Percentiles rank a stretch among this genome's conserved stretches.
phyloP scores from a whole-genome alignment of 1,139 yeast species.

The Scheffersomyces stambukii region DNA sequence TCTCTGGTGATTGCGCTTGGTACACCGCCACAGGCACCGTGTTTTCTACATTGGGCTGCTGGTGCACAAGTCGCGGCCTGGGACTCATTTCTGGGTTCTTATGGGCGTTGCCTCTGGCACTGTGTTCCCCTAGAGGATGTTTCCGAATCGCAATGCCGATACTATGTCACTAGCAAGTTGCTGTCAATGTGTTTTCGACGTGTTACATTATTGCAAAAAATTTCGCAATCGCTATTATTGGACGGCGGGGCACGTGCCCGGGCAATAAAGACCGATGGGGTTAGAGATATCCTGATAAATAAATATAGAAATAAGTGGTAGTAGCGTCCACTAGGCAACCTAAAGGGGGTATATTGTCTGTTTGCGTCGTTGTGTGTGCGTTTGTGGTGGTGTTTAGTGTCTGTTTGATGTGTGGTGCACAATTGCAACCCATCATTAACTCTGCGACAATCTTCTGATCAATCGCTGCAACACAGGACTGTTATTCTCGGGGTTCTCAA shows the following conservation, averaged over 20 bases:
- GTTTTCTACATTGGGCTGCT: slow-evolving; percentile 40
- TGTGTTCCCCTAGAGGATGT: no score
- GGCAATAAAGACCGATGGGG: no score
- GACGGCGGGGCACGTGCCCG: no score
- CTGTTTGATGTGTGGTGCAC: no score
- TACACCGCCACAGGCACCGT: slow-evolving; percentile 32
- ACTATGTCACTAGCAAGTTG: no score
- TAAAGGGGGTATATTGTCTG: slow-evolving; percentile 4
- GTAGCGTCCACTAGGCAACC: background rate
- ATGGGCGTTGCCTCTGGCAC: background rate
- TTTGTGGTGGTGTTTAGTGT: no score
- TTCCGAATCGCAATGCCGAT: no score
- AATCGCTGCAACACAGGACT: slow-evolving; percentile 41
- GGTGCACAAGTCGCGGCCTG: slow-evolving; percentile 20
- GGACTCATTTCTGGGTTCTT: slow-evolving; percentile 10
- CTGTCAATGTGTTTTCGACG: no score
- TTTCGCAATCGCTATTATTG: no score
- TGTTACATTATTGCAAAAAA: no score
- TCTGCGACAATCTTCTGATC: slow-evolving; percentile 40
- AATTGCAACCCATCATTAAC: no score
- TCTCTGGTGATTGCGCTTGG: slow-evolving; percentile 38
- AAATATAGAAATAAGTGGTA: background rate
- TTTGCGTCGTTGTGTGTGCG: no score
- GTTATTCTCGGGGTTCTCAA: slow-evolving; percentile 32
- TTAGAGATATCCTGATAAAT: background rate